Conservation (phyloP, 768 basidiomycete genomes). For the Hygrocybe punicea region DNA sequence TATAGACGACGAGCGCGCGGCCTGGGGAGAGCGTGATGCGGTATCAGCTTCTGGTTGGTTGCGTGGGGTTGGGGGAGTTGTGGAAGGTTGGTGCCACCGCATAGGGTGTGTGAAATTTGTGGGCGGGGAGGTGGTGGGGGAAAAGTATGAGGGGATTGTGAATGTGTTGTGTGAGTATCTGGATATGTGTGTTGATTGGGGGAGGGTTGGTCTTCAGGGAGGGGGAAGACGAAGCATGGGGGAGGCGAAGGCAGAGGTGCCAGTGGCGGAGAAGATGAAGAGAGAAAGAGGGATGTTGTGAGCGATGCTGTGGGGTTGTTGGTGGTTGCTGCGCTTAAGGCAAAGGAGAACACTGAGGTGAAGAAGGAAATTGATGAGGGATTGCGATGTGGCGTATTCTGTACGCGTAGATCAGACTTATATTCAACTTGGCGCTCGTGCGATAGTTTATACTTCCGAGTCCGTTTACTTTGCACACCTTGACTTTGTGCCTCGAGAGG, state of each 20-base stretch:
- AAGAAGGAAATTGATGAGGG: conserved; percentile 54
- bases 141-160: conserved; percentile 51
- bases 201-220: conserved; percentile 33
- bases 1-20: conserved; percentile 59
- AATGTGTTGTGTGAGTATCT: conserved; percentile 56
- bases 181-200: conserved; percentile 63
- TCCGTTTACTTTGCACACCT: no score
- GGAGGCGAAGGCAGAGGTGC: conserved; percentile 25
- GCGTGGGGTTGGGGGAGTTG: conserved; percentile 58
- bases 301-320: conserved; percentile 49
- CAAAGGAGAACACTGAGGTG: conserved; percentile 50
- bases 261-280: conserved; percentile 12
- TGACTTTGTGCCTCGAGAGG: no score
- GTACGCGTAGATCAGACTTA: no score
- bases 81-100: conserved; percentile 63
- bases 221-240: no score
- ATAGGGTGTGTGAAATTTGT: conserved; percentile 52
- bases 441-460: no score
- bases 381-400: conserved; percentile 69
- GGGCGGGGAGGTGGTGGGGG: conserved; percentile 43
- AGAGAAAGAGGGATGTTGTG: conserved; percentile 38
- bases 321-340: conserved; percentile 54
- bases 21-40: conserved; percentile 62
- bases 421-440: no score
- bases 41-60: conserved; percentile 58